Evolutionary conservation across 2,329 filamentous ascomycete species (phyloP).

Genomic region (Trichoderma sp.): DNA sequence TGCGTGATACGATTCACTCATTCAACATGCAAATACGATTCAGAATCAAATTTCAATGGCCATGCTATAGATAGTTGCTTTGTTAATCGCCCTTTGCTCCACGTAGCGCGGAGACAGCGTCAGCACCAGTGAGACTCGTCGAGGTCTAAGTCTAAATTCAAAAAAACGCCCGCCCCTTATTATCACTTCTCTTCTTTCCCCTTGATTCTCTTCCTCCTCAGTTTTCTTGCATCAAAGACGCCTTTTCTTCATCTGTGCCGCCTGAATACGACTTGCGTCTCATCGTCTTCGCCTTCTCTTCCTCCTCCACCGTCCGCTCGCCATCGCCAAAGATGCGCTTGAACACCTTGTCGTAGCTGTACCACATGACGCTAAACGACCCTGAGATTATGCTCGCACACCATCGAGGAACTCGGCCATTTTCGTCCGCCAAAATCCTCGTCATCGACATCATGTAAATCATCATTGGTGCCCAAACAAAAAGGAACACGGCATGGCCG

Average conservation of each 20-base stretch:
- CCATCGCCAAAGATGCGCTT: conserved; percentile 81
- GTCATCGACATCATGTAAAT: conserved; percentile 51
- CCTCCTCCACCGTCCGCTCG: conserved; percentile 61
- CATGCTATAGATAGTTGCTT: not conserved
- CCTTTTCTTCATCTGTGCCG: conserved; percentile 23
- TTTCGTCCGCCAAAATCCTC: conserved; percentile 62
- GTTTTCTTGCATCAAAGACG: not conserved
- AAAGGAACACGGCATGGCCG: conserved; percentile 66
- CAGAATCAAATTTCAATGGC: not conserved
- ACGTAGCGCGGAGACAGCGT: not conserved
- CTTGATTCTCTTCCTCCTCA: not conserved
- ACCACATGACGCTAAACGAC: conserved; percentile 56
- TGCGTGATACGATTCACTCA: not conserved
- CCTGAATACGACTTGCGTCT: conserved; percentile 3
- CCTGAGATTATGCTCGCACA: conserved; percentile 55
- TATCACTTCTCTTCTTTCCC: not conserved
- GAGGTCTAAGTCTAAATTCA: not conserved
- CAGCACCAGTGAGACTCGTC: conserved; percentile 1
- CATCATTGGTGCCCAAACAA: conserved; percentile 61
- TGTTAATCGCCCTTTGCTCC: not conserved
- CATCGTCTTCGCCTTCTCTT: conserved; percentile 40
- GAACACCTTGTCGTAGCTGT: conserved; percentile 50
- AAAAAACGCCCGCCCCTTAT: not conserved
- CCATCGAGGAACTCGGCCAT: conserved; percentile 72
- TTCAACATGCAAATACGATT: not conserved